Percentiles rank a stretch among this genome's conserved stretches.
Evolutionary conservation across 768 basidiomycete genomes (phyloP).

Genomic region (Cubamyces lactineus): DNA sequence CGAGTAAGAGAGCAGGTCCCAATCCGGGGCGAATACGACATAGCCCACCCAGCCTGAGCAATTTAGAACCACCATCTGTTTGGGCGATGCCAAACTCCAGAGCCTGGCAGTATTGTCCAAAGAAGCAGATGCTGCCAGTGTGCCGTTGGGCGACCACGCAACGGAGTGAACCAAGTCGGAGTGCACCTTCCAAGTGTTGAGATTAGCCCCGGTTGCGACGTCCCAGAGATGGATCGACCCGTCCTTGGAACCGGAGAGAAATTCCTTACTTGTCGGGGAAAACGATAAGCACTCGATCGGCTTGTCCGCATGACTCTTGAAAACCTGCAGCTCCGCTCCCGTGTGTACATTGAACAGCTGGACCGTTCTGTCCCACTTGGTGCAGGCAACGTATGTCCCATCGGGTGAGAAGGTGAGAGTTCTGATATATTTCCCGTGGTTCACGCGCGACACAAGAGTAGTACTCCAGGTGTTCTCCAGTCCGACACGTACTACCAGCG

Average conservation of each 20-base stretch:
- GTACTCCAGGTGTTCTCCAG: background rate
- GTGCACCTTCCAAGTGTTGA: background rate
- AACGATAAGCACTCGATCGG: background rate
- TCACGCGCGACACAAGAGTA: background rate
- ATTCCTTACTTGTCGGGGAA: constrained; percentile 6
- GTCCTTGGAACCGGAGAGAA: constrained; percentile 9
- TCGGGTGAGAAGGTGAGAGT: background rate
- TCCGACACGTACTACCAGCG: background rate
- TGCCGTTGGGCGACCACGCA: background rate
- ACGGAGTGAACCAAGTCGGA: background rate
- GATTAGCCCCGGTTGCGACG: background rate
- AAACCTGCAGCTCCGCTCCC: background rate
- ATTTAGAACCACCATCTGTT: background rate
- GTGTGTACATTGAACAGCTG: constrained; percentile 9
- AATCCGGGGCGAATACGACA: background rate
- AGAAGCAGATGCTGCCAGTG: background rate
- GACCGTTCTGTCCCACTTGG: background rate
- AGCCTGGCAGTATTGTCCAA: background rate
- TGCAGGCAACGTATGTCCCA: background rate
- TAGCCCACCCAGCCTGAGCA: background rate
- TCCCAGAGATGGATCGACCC: constrained; percentile 8
- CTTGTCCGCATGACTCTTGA: too few species aligned
- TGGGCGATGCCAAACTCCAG: background rate
- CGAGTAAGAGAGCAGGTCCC: background rate
- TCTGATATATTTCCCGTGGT: too few species aligned